Evolutionary conservation across 1,284 basidiomycete genomes (phyloP).

Genomic region (Cystobasidium slooffiae): DNA sequence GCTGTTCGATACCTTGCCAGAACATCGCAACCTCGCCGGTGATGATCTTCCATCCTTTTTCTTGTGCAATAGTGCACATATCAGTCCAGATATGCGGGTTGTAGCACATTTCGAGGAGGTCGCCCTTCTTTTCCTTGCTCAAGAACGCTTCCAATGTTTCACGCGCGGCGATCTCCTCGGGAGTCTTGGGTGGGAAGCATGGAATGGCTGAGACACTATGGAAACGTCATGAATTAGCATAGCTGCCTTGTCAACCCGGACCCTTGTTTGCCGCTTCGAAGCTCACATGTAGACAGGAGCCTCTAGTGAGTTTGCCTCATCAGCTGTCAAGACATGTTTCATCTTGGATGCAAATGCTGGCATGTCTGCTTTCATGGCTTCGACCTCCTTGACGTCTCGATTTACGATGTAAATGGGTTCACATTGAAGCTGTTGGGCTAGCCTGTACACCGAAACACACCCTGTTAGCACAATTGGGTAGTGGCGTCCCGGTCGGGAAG

Average conservation of each 20-base stretch:
- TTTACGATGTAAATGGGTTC: constrained; percentile 52
- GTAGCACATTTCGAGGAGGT: constrained; percentile 52
- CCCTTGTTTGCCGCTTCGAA: neutral
- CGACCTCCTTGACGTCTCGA: constrained; percentile 49
- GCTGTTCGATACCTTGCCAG: constrained; percentile 52
- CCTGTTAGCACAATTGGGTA: neutral
- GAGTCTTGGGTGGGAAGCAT: constrained; percentile 47
- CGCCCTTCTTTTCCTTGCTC: constrained; percentile 49
- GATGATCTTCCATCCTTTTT: constrained; percentile 50
- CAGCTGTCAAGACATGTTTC: constrained; percentile 50
- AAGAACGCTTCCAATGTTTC: constrained; percentile 47
- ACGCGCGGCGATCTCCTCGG: constrained; percentile 48
- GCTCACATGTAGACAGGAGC: constrained; percentile 46
- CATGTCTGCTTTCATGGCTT: constrained; percentile 46
- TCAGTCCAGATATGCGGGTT: constrained; percentile 49
- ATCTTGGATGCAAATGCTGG: constrained; percentile 47
- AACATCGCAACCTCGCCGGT: constrained; percentile 51
- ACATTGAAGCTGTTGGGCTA: constrained; percentile 48
- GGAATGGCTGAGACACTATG: constrained; percentile 51
- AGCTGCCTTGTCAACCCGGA: neutral
- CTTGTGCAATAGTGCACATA: constrained; percentile 46
- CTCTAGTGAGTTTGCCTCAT: constrained; percentile 46
- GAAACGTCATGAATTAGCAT: neutral
- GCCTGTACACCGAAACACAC: neutral
- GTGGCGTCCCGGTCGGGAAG: neutral